Base-by-base conservation (phyloP, 2,329 filamentous ascomycete species). In the Pleurostoma richardsiae region DNA sequence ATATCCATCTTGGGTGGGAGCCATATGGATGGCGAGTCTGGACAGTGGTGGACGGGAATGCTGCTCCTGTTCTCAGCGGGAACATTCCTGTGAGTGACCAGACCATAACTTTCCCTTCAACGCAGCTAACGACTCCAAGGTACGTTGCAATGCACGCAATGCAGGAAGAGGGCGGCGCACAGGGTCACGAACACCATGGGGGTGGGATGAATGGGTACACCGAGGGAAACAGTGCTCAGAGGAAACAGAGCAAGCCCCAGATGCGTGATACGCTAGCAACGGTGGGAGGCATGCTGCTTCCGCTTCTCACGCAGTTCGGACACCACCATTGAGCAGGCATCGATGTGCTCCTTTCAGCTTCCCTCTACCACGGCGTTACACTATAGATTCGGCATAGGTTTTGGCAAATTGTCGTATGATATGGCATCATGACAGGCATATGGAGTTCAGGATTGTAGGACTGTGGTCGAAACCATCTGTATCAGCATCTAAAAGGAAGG, bases 81-180 rank as follows among this genome's bases (percentile, higher is more conserved):
- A 11, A 99, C 94, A 0, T 99, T 99, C 62, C 68, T 99, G 86
- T 96, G 71, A 79, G 88, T 74, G 40, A 31, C 2, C n/a, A 41
- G 7, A 43, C 27, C 26, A 11, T 48, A 33, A 29, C 46, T 39
- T 7, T 33, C 10, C 29, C 31, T 19, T 39, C 31, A 30, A 30
- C 11, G 28, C 27, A 49, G 38, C 43, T 49, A 42, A 48, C 57
- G 62, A 52, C 42, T 27, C 41, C 7, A 42, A 95, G 90, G 57
- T 96, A 97, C 60, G 94, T 99, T 40, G 94, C 94, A 1, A 96
- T 97, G 91, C 94, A 99, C 62, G 90, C 91, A 1, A 96, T 97
- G 90, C 88, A 95, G 62, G 91, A 96, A 59, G 80, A 84, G 27
- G 71, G 74, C 44, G 65, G 67, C 6, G 62, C 68, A 2, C 69